These are phyloP conservation scores for Claviceps digitariae DNA, from an alignment of 2,329 filamentous ascomycete species.

Conservation along the genomic window DNA sequence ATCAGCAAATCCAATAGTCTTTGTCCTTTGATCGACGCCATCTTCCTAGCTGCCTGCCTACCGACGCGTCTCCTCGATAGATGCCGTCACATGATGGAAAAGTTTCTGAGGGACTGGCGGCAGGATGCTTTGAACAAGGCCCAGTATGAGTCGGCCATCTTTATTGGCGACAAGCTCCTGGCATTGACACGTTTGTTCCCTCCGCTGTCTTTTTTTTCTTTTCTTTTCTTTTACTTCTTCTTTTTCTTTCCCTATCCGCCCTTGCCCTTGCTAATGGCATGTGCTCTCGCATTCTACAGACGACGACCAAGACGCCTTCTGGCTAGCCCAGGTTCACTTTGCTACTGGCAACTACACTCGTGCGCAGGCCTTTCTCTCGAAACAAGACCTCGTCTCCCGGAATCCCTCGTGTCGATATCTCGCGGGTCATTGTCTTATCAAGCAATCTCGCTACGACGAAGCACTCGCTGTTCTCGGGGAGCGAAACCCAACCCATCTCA, in stretches of 20 bases:
- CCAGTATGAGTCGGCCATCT: conserved; percentile 92
- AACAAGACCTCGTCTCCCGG: conserved; percentile 67
- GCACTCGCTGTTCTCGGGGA: conserved; percentile 79
- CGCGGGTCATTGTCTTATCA: conserved; percentile 85
- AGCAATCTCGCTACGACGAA: conserved; percentile 80
- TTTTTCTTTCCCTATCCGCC: background rate
- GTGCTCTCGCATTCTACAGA: conserved; percentile 35
- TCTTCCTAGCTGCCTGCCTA: background rate
- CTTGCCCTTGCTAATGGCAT: background rate
- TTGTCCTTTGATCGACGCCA: background rate
- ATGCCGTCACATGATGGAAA: conserved; percentile 54
- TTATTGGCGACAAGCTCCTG: conserved; percentile 91
- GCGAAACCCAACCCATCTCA: conserved; percentile 82
- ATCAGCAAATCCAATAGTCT: background rate
- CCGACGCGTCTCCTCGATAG: background rate
- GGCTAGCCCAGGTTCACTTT: conserved; percentile 97
- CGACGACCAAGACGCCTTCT: conserved; percentile 87
- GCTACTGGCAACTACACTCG: conserved; percentile 88
- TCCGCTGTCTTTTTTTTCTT: background rate
- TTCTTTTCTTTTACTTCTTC: too few species aligned
- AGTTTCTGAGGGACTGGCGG: conserved; percentile 84
- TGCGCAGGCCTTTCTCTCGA: conserved; percentile 72
- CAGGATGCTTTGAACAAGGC: conserved; percentile 92
- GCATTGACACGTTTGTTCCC: conserved; percentile 73
- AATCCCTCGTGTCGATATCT: conserved; percentile 87